phyloP scores from a whole-genome alignment of 805 yeast genomes.

The Barnettozyma salicaria region DNA sequence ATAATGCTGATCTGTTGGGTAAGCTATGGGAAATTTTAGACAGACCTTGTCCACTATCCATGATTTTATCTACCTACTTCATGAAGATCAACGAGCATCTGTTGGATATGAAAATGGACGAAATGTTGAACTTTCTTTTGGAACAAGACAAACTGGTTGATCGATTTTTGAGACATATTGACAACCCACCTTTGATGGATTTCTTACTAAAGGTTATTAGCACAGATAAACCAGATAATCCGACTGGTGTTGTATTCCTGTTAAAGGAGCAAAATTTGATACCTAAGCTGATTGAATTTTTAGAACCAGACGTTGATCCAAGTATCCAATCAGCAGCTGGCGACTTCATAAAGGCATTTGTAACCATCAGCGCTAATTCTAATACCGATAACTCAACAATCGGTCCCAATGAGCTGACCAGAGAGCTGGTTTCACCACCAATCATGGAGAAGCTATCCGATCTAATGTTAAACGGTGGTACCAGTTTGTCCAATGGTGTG shows the following conservation, averaged over 20 bases:
- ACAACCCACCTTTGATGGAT: conserved; percentile 92
- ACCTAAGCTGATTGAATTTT: conserved; percentile 60
- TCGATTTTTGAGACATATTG: conserved; percentile 77
- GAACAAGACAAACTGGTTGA: conserved; percentile 67
- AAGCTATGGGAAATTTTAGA: conserved; percentile 79
- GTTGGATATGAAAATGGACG: conserved; percentile 81
- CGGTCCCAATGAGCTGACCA: conserved; percentile 91
- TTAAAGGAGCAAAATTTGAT: conserved; percentile 70
- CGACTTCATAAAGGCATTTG: conserved; percentile 89
- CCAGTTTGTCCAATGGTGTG: conserved; percentile 89
- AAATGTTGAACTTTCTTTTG: conserved; percentile 64
- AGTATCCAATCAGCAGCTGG: conserved; percentile 90
- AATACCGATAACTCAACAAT: conserved; percentile 85
- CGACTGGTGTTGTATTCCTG: conserved; percentile 79
- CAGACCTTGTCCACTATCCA: conserved; percentile 57
- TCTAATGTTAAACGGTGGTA: conserved; percentile 77
- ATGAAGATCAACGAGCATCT: conserved; percentile 89
- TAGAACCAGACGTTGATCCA: conserved; percentile 62
- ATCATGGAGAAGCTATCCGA: conserved; percentile 61
- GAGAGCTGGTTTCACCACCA: conserved; percentile 78
- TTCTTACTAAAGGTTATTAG: conserved; percentile 83
- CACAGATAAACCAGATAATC: conserved; percentile 84
- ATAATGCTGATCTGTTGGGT: conserved; percentile 55
- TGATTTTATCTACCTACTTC: conserved; percentile 77
- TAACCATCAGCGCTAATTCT: conserved; percentile 89